Conservation (phyloP, 2,329 filamentous ascomycete species). For the Pseudogymnoascus sp. region DNA sequence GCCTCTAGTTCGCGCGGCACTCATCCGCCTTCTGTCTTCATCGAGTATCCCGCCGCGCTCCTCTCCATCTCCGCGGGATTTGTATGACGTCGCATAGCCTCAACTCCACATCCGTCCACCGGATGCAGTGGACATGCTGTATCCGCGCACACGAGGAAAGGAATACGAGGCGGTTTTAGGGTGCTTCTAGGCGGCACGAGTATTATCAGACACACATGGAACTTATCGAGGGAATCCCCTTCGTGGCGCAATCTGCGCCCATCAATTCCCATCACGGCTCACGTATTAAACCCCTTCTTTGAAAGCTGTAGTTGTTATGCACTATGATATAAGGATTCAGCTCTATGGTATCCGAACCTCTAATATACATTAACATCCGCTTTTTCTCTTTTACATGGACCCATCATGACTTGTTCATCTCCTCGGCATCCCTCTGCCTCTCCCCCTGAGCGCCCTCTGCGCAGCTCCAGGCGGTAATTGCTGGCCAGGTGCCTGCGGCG, state of each 20-base stretch:
- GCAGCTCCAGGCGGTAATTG: constrained; percentile 72
- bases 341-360: constrained; percentile 7
- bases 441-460: constrained; percentile 75
- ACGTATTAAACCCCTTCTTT: not conserved
- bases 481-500: constrained; percentile 71
- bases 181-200: too few relatives aligned
- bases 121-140: not conserved
- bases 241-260: too few relatives aligned
- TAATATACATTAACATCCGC: constrained; percentile 9
- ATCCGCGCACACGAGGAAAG: not conserved
- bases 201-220: too few relatives aligned
- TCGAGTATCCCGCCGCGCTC: not conserved
- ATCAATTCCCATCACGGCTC: not conserved
- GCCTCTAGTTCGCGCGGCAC: not conserved
- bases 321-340: constrained; percentile 7
- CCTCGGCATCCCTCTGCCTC: constrained; percentile 84
- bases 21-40: not conserved
- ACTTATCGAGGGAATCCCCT: too few relatives aligned
- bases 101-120: not conserved
- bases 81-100: not conserved
- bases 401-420: constrained; percentile 37
- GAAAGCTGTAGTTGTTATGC: constrained; percentile 5
- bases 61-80: not conserved
- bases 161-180: too few relatives aligned
- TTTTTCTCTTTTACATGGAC: constrained; percentile 7